Evolutionary conservation across 2,329 filamentous ascomycete genomes (phyloP), one percentile per base, ranked within the genome.

Genomic region (Colletotrichum cuscutae): DNA sequence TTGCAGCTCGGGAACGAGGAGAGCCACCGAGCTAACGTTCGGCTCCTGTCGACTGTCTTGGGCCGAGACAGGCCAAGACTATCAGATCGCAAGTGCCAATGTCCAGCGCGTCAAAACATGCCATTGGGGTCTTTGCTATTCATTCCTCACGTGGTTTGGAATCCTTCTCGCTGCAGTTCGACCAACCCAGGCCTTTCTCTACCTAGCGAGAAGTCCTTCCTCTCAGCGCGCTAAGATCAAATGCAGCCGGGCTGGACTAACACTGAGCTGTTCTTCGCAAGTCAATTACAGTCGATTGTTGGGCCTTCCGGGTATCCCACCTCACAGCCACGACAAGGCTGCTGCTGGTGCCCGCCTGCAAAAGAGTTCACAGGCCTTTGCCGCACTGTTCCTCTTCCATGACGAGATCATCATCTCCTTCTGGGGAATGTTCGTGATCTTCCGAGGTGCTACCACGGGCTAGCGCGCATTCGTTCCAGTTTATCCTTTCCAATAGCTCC

Each of bases 11-110:
- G 69, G 65, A 63, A 68, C 49, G 58, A 32, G 19, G 35, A 61
- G 42, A 62, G 28, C 52, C 68, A 58, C 28, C 35, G 28, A 42
- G 37, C 49, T 71, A 71, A 58, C 24, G n/a, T 19, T 68, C 56
- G 57, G 57, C 22, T 57, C 46, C 64, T 32, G 12, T 28, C 52
- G 30, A 30, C 19, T 46, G 57, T 32, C 46, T 56, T 19, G 63
- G 37, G 37, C 64, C 57, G 60, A 68, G 49, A 63, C 49, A 58
- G 28, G 15, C 46, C 58, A 49, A 49, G 42, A 49, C 19, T 49
- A 49, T 49, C 42, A 54, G 46, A 28, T 67, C 32, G 42, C n/a
- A 56, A 56, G 24, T 15, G 30, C 57, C 64, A 52, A 52, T 37
- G 28, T 68, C 35, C 12, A 53, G 32, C 30, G 11, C 28, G 37